Evolutionary conservation across 768 basidiomycete species (phyloP), one percentile per base, ranked within the genome.

Genomic region (Pleurotus ostreatus): DNA sequence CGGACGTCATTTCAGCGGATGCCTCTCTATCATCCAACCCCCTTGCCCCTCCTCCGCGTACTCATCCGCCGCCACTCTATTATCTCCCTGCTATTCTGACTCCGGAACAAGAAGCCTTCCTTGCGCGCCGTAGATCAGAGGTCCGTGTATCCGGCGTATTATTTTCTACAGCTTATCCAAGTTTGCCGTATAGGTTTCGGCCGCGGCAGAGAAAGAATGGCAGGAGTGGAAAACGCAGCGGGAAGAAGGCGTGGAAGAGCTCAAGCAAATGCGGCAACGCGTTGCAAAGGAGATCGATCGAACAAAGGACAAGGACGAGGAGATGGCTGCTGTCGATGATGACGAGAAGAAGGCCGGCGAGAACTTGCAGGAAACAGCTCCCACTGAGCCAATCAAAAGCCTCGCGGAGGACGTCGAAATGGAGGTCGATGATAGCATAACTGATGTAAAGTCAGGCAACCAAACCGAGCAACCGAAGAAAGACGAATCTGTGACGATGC

Each of bases 31-130:
- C 71, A 20, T 60, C 64, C 6, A 72, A 71, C 55, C 62, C 71
- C 12, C 75, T 86, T 44, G 71, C 76, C 5, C 74, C 75, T 8
- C 77, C 79, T 0, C 78, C 80, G 25, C 78, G 87, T 54, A 74
- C 85, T 38, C 87, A 91, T 58, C 89, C 88, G 6, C 85, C 89
- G 18, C 87, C 89, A 3, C 62, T 92, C 13, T 91, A 86, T 63
- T 93, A 90, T 62, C 81, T 90, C 47, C 90, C 90, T 30, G 81
- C 79, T 34, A 71, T 86, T 55, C 77, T 92, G 18, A 80, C 82
- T 0, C 77, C 86, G 18, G 76, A 80, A 15, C 90, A 93, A 70
- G 86, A 88, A 68, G 73, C 78, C 3, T 90, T 90, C 61, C 63
- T 92, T 9, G 66, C 69, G 47, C 77, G 74, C 52, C 76, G 88